These are phyloP conservation scores for Lipomyces yamadae DNA, from an alignment of 805 yeast genomes.

Conservation along the genomic window DNA sequence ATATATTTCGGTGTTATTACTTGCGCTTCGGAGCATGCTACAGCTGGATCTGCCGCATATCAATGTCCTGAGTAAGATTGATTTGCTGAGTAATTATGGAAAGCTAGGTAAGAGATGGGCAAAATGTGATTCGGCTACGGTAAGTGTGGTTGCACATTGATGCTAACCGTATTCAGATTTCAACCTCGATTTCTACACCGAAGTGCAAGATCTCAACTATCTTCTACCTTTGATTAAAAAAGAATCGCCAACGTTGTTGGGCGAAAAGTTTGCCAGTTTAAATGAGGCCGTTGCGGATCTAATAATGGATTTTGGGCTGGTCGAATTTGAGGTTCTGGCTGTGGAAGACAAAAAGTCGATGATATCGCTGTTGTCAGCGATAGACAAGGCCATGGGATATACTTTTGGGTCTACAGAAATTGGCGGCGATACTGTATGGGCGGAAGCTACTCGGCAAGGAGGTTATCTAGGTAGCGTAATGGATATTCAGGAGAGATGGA, in stretches of 20 bases:
- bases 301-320: conserved; percentile 84
- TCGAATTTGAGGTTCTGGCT: conserved; percentile 84
- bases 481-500: conserved; percentile 95
- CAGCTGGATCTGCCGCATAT: conserved; percentile 92
- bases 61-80: conserved; percentile 91
- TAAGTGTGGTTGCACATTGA: not conserved
- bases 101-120: conserved; percentile 50
- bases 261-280: conserved; percentile 64
- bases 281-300: conserved; percentile 81
- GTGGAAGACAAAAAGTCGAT: conserved; percentile 91
- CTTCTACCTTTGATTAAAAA: conserved; percentile 69
- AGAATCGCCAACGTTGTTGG: conserved; percentile 71
- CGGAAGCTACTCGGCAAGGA: conserved; percentile 89
- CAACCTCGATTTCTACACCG: conserved; percentile 82
- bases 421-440: conserved; percentile 98
- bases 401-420: conserved; percentile 89
- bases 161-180: conserved; percentile 52
- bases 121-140: not conserved
- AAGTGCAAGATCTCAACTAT: conserved; percentile 80
- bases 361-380: conserved; percentile 75
- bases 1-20: conserved; percentile 77
- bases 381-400: conserved; percentile 94
- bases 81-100: conserved; percentile 75
- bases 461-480: conserved; percentile 56
- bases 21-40: conserved; percentile 88